These are phyloP conservation scores for Cutaneotrichosporon mucoides DNA, from an alignment of 1,284 basidiomycete species.

Conservation along the genomic window DNA sequence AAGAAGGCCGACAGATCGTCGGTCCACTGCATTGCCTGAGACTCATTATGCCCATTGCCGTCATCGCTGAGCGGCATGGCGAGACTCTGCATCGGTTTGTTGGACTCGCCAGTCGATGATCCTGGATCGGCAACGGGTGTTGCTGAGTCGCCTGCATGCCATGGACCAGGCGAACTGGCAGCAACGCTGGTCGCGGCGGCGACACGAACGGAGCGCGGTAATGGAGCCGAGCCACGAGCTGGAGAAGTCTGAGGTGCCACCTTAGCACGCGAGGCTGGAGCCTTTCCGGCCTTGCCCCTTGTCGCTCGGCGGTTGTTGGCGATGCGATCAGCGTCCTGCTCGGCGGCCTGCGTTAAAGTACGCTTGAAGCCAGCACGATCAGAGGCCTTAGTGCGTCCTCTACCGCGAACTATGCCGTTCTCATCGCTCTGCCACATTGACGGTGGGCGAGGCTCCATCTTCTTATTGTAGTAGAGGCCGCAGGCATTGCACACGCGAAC, in stretches of 20 bases:
- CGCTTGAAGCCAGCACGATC: constrained; percentile 32
- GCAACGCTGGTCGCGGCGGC: constrained; percentile 14
- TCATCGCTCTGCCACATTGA: constrained; percentile 39
- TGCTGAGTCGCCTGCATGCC: neutral
- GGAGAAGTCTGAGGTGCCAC: constrained; percentile 33
- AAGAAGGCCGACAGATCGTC: constrained; percentile 41
- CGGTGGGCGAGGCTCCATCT: constrained; percentile 39
- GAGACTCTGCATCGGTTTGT: constrained; percentile 23
- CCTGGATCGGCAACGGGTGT: neutral
- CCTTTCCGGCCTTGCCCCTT: constrained; percentile 5
- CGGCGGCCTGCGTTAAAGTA: constrained; percentile 37
- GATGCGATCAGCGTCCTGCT: constrained; percentile 40
- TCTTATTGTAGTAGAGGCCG: constrained; percentile 47
- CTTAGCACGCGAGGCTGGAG: constrained; percentile 6
- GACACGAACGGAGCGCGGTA: neutral
- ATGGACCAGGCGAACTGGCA: constrained; percentile 25
- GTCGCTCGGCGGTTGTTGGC: constrained; percentile 15
- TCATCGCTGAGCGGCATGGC: constrained; percentile 45
- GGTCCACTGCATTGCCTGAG: constrained; percentile 17
- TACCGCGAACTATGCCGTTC: constrained; percentile 14
- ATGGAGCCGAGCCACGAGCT: constrained; percentile 9
- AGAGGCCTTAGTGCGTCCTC: constrained; percentile 5
- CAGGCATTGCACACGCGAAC: constrained; percentile 49
- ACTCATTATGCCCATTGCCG: constrained; percentile 4
- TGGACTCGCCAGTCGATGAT: constrained; percentile 6